Conservation (phyloP, 441 rosid species). For the Breynia disticha region DNA sequence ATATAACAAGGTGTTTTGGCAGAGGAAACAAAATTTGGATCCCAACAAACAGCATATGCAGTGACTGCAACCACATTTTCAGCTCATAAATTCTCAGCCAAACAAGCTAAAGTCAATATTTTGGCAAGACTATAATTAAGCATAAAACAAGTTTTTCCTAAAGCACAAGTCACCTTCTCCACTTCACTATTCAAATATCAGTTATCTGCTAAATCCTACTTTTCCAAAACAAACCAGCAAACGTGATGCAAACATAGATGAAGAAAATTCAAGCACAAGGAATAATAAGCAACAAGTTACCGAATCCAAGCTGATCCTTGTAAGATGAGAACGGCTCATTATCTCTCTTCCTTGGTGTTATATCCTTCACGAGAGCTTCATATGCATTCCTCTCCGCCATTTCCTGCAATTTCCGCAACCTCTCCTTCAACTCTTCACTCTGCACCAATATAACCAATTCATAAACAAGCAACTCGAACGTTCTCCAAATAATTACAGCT, state of each 20-base stretch:
- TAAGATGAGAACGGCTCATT: conserved; percentile 87
- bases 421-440: conserved; percentile 72
- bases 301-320: conserved; percentile 95
- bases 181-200: too few relatives aligned
- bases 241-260: not conserved
- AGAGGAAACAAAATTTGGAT: too few relatives aligned
- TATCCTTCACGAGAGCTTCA: conserved; percentile 79
- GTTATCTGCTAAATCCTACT: too few relatives aligned
- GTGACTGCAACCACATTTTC: too few relatives aligned
- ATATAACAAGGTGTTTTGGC: too few relatives aligned
- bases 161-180: too few relatives aligned
- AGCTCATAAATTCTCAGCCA: too few relatives aligned
- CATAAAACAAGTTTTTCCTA: too few relatives aligned
- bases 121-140: too few relatives aligned
- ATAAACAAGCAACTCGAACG: not conserved
- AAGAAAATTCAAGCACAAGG: not conserved
- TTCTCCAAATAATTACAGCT: too few relatives aligned
- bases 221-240: not conserved
- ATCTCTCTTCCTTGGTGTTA: conserved; percentile 41
- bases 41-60: too few relatives aligned
- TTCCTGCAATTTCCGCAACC: conserved; percentile 62
- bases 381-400: conserved; percentile 74
- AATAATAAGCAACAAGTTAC: conserved; percentile 19
- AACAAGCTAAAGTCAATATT: too few relatives aligned
- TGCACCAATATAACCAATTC: conserved; percentile 7